Percentiles rank a stretch among this genome's conserved stretches.
phyloP scores from a whole-genome alignment of 768 basidiomycete genomes.

The Kwoniella heveanensis region DNA sequence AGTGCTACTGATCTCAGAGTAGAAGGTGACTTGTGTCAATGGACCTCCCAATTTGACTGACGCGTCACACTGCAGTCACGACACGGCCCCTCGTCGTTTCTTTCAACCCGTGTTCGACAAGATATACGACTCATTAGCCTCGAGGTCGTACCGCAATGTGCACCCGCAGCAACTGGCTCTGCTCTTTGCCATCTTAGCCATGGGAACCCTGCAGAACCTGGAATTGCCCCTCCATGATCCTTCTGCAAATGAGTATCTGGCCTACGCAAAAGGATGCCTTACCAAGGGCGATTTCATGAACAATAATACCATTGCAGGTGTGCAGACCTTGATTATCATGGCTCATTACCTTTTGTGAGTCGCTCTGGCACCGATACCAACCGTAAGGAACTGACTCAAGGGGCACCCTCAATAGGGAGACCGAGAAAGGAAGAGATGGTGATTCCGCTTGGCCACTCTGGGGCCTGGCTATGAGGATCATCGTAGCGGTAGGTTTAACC shows the following conservation, averaged over 20 bases:
- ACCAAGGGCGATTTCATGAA: conserved; percentile 32
- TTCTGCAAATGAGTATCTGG: conserved; percentile 18
- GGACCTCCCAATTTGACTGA: not conserved
- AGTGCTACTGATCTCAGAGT: conserved; percentile 13
- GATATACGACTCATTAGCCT: conserved; percentile 5
- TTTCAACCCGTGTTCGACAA: conserved; percentile 21
- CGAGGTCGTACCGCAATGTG: not conserved
- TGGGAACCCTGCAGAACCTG: conserved; percentile 32
- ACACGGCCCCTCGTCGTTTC: conserved; percentile 22
- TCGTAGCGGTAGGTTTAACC: conserved; percentile 23
- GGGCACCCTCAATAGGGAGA: conserved; percentile 28
- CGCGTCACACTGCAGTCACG: conserved; percentile 13
- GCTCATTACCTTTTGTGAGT: conserved; percentile 29
- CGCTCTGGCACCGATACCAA: no score
- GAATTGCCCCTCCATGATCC: conserved; percentile 26
- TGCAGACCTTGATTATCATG: conserved; percentile 34
- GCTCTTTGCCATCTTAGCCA: conserved; percentile 28
- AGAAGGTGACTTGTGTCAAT: not conserved
- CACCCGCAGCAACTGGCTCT: conserved; percentile 29
- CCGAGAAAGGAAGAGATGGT: conserved; percentile 36
- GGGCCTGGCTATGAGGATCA: conserved; percentile 34
- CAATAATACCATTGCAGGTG: conserved; percentile 31
- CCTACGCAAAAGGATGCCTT: conserved; percentile 22
- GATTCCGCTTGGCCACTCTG: conserved; percentile 42
- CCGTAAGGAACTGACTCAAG: no score